These are phyloP conservation scores for Vicia villosa DNA, from an alignment of 306 rosid genomes.

Conservation along the genomic window DNA sequence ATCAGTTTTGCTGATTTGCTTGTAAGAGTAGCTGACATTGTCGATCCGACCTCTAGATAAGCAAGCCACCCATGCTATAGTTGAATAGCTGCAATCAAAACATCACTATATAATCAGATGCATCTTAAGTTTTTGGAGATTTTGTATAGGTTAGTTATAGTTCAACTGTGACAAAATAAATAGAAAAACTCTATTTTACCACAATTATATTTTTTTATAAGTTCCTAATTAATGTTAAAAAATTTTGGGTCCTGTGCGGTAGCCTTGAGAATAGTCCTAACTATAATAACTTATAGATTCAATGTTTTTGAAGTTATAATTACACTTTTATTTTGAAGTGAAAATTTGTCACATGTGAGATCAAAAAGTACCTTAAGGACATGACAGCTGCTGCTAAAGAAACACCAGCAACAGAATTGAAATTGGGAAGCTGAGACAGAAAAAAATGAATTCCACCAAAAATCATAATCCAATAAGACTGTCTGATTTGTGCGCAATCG, in stretches of 20 bases:
- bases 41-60: slow-evolving; percentile 57
- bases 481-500: slow-evolving; percentile 65
- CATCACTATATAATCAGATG: background rate
- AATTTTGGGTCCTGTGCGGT: no score
- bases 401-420: slow-evolving; percentile 88
- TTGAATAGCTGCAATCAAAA: slow-evolving; percentile 71
- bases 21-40: slow-evolving; percentile 80
- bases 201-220: no score
- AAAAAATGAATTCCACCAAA: slow-evolving; percentile 85
- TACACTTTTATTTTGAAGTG: no score
- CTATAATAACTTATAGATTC: no score
- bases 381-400: slow-evolving; percentile 89
- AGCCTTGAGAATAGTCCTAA: no score
- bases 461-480: slow-evolving; percentile 80
- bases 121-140: no score
- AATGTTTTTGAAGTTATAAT: no score
- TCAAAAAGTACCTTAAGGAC: slow-evolving; percentile 68
- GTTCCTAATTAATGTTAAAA: no score
- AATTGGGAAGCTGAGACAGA: slow-evolving; percentile 96
- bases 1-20: slow-evolving; percentile 58
- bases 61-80: slow-evolving; percentile 87
- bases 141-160: no score
- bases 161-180: no score
- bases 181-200: no score
- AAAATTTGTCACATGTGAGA: background rate